Evolutionary conservation across 1,139 yeast species (phyloP).

Genomic region (Magnusiomyces tetraspermus): DNA sequence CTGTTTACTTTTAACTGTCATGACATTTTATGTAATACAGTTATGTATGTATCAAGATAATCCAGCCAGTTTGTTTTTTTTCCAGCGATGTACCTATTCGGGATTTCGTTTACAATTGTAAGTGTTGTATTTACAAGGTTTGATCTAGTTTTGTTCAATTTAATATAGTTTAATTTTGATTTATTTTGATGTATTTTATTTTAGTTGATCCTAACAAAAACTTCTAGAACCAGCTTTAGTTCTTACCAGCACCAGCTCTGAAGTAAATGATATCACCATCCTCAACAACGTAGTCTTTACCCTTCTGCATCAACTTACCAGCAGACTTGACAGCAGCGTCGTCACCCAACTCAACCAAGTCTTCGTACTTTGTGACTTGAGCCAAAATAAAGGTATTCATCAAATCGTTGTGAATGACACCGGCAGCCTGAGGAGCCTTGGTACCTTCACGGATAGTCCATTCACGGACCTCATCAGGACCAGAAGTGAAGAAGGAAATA

Average conservation of each 20-base stretch:
- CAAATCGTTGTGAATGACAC: conserved; percentile 82
- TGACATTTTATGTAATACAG: no score
- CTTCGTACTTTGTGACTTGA: conserved; percentile 77
- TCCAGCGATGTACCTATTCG: no score
- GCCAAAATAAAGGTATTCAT: conserved; percentile 78
- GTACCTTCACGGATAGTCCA: conserved; percentile 81
- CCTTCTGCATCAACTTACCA: conserved; percentile 88
- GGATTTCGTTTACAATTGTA: no score
- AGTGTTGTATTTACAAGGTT: no score
- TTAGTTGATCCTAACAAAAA: no score
- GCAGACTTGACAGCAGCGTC: conserved; percentile 83
- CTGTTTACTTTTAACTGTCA: no score
- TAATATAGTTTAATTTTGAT: no score
- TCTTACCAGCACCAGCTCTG: conserved; percentile 96
- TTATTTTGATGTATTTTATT: no score
- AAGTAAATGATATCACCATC: conserved; percentile 87
- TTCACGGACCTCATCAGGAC: conserved; percentile 81
- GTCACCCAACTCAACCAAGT: conserved; percentile 73
- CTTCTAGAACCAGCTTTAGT: no score
- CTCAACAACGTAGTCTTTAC: conserved; percentile 92
- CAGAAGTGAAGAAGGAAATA: conserved; percentile 86
- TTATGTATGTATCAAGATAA: no score
- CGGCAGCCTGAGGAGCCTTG: conserved; percentile 88
- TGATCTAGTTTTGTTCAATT: no score
- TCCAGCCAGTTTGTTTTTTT: no score